These are phyloP conservation scores for Allantophomopsis lycopodina DNA, from an alignment of 2,329 filamentous ascomycete species.

Conservation along the genomic window DNA sequence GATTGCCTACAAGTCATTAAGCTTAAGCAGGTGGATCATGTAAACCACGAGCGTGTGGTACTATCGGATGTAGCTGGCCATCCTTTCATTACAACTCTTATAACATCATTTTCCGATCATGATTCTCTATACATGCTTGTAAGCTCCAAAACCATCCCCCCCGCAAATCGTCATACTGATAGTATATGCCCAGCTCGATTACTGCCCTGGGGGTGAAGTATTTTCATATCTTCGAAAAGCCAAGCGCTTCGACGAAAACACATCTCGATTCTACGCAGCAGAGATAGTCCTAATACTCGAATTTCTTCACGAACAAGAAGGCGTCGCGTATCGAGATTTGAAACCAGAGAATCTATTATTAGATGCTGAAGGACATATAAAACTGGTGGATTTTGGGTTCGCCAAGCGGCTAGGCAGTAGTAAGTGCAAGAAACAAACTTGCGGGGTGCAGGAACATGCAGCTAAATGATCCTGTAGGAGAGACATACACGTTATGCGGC, in stretches of 20 bases:
- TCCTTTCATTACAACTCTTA: slow-evolving; percentile 70
- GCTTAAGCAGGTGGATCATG: slow-evolving; percentile 77
- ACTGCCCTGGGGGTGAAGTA: slow-evolving; percentile 72
- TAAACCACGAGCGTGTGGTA: slow-evolving; percentile 69
- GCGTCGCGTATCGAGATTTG: slow-evolving; percentile 67
- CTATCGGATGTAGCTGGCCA: slow-evolving; percentile 66
- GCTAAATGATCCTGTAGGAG: slow-evolving; percentile 25
- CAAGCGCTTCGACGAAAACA: slow-evolving; percentile 65
- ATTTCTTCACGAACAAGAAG: slow-evolving; percentile 66
- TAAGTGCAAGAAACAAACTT: slow-evolving; percentile 16
- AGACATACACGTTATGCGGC: slow-evolving; percentile 74
- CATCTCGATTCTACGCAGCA: slow-evolving; percentile 69
- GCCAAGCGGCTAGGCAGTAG: slow-evolving; percentile 61
- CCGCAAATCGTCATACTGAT: not conserved
- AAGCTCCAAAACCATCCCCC: slow-evolving; percentile 10
- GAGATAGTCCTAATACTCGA: slow-evolving; percentile 75
- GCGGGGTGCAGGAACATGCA: not conserved
- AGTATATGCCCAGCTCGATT: slow-evolving; percentile 42
- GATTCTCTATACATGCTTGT: slow-evolving; percentile 70
- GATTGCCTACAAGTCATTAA: slow-evolving; percentile 45
- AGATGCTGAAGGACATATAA: slow-evolving; percentile 66
- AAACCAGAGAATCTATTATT: slow-evolving; percentile 76
- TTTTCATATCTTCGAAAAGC: slow-evolving; percentile 71
- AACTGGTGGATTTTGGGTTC: slow-evolving; percentile 76
- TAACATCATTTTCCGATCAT: slow-evolving; percentile 66